Conservation (phyloP, 2,329 filamentous ascomycete species). For the Hansfordia pulvinata region DNA sequence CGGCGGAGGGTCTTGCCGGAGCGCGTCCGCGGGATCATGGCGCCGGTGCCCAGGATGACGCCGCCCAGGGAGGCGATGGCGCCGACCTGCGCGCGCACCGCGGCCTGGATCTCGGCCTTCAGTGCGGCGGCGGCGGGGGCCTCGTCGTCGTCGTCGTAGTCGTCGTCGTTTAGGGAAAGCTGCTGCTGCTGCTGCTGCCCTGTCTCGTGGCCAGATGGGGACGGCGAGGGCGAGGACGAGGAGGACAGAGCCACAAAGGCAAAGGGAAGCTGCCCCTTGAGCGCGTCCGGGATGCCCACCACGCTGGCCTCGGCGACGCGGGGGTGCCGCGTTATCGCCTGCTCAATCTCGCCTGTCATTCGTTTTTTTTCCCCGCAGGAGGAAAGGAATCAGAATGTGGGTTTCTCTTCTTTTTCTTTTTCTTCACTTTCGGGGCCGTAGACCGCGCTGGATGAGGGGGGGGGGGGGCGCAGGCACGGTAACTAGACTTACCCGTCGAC, state of each 20-base stretch:
- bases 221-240: too few relatives aligned
- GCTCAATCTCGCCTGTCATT: constrained; percentile 64
- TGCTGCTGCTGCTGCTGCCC: too few relatives aligned
- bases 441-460: neutral
- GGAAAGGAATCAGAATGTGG: neutral
- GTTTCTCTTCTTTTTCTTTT: constrained; percentile 43
- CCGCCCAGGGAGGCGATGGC: constrained; percentile 77
- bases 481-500: constrained; percentile 63
- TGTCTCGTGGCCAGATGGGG: too few relatives aligned
- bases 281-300: constrained; percentile 67
- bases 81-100: constrained; percentile 71
- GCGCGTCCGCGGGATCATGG: constrained; percentile 87
- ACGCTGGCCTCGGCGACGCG: constrained; percentile 74
- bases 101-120: constrained; percentile 50
- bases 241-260: constrained; percentile 57
- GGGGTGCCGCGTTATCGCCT: constrained; percentile 74
- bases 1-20: constrained; percentile 83
- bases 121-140: constrained; percentile 36
- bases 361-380: too few relatives aligned
- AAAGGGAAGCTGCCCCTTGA: constrained; percentile 88
- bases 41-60: constrained; percentile 67
- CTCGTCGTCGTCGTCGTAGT: too few relatives aligned
- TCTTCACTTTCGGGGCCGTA: too few relatives aligned
- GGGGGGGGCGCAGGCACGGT: too few relatives aligned
- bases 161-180: too few relatives aligned